Base-by-base conservation (phyloP, 202 grass and related monocot genomes). In the Panicum virgatum region DNA sequence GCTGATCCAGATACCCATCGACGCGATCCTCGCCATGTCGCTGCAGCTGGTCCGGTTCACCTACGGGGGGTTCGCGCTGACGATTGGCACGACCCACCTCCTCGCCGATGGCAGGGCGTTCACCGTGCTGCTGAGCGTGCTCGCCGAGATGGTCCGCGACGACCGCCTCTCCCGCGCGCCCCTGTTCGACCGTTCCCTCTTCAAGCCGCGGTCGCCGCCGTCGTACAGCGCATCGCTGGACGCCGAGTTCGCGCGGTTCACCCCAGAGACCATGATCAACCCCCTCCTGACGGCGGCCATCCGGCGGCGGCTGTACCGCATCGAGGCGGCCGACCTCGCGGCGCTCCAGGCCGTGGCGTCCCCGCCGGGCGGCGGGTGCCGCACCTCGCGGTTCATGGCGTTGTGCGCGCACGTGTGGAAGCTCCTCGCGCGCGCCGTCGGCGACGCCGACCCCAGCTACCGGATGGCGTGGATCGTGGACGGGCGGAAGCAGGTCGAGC, bases 381-480 rank as follows among this genome's bases (percentile, higher is more conserved):
- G 87, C 8, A 79, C 82, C 16, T 79, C 90, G 29, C 85, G 82
- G 3, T 82, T 90, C 68, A 85, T 90, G 80, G 93, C 90, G 72
- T 66, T 95, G 15, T 92, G 90, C 52, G 93, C 87, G 13, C 79
- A 95, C 83, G 23, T 92, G 14, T 95, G 93, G 93, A 95, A 92
- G 61, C 83, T 91, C 48, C 85, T 95, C 0, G 90, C 90, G 2
- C 57, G 37, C 0, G 85, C 85, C 3, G 84, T 89, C 2, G 90
- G 32, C 70, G 90, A 88, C 16, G 83, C 81, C 15, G 90, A 86
- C 60, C 62, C 82, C 0, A 62, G 22, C 30, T 95, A 90, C 90
- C 93, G 90, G 14, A 87, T 95, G 80, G 90, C 88, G 42, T 95
- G 90, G 93, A 78, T 95, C 56, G 67, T 90, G 0, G 93, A 92